phyloP scores from a whole-genome alignment of 805 yeast genomes.

The Lachancea cidri region DNA sequence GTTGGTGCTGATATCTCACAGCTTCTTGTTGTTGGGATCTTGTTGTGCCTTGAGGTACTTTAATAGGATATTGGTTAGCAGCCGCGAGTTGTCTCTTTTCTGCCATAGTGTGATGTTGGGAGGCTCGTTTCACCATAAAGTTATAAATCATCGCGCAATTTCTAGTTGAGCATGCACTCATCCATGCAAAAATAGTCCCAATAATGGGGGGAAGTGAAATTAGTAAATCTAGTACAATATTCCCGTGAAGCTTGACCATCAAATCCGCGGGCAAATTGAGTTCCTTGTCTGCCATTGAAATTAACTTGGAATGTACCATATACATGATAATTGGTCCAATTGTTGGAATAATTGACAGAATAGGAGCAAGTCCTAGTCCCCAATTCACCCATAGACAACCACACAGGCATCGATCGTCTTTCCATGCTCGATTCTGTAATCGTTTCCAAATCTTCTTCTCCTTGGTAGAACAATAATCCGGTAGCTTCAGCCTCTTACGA shows the following conservation, averaged over 20 bases:
- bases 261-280: constrained; percentile 54
- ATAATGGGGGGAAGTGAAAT: constrained; percentile 75
- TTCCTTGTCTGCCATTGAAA: constrained; percentile 50
- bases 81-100: constrained; percentile 4
- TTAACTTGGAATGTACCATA: constrained; percentile 64
- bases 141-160: constrained; percentile 78
- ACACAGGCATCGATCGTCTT: constrained; percentile 75
- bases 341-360: constrained; percentile 67
- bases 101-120: constrained; percentile 11
- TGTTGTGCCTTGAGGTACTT: neutral
- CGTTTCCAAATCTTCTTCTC: constrained; percentile 68
- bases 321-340: constrained; percentile 85
- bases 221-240: constrained; percentile 67
- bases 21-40: neutral
- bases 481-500: constrained; percentile 53
- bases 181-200: constrained; percentile 74
- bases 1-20: neutral
- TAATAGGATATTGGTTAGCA: neutral
- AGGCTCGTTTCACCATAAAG: constrained; percentile 21
- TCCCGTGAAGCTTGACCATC: constrained; percentile 67
- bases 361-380: constrained; percentile 75
- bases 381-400: constrained; percentile 63
- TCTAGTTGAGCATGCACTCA: constrained; percentile 81
- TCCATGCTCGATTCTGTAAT: constrained; percentile 78
- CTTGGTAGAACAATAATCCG: constrained; percentile 48